Evolutionary conservation across 2,329 filamentous ascomycete species (phyloP).

Genomic region (Mycosphaerella sp.): DNA sequence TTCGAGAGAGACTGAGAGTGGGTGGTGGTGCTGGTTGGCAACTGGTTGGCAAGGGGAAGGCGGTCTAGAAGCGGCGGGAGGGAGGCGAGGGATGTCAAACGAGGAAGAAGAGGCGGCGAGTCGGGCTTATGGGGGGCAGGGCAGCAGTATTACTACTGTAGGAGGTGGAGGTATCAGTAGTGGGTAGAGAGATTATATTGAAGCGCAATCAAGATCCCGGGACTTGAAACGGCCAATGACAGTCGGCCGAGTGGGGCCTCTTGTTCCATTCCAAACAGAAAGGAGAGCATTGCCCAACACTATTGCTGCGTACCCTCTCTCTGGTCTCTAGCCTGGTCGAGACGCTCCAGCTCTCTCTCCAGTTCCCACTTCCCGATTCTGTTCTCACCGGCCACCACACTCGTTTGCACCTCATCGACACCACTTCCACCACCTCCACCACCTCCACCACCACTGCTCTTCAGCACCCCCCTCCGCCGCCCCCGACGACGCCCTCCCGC

Average conservation of each 20-base stretch:
- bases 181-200: too few species aligned
- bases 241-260: not conserved
- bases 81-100: not conserved
- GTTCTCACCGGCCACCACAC: constrained; percentile 11
- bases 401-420: constrained; percentile 1
- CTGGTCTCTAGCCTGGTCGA: not conserved
- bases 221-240: not conserved
- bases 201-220: too few species aligned
- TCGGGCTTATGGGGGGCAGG: not conserved
- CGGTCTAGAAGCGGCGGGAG: not conserved
- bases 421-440: not conserved
- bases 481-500: constrained; percentile 3
- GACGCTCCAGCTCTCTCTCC: not conserved
- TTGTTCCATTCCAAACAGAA: too few species aligned
- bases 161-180: too few species aligned
- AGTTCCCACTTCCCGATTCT: not conserved
- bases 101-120: not conserved
- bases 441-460: constrained; percentile 12
- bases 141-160: not conserved
- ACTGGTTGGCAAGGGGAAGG: not conserved
- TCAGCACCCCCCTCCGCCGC: not conserved
- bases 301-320: not conserved
- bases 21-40: not conserved
- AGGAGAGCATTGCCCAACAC: too few species aligned
- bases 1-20: not conserved